Base-by-base conservation (phyloP, 2,329 filamentous ascomycete species). In the Aspergillus neotritici region DNA sequence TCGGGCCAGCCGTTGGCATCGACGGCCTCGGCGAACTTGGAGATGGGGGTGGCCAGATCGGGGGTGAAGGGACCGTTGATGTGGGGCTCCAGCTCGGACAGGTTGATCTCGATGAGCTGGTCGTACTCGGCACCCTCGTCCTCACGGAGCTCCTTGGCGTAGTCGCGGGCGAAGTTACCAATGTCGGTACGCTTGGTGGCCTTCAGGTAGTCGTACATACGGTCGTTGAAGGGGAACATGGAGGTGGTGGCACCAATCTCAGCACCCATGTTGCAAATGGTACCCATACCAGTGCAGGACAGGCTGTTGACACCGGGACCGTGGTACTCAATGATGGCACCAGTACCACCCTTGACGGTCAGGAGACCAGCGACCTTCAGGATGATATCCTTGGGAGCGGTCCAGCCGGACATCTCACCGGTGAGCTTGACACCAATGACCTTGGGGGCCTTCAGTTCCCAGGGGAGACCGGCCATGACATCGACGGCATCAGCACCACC, bases 61-160 rank as follows among this genome's bases (percentile, higher is more conserved):
- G 93, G 93, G 21, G 93, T 98, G 81, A 97, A 97, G 53, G 93
- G 93, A 55, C 93, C 93, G 77, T 98, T 98, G 76, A 98, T 89
- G 69, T 97, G 88, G 55, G 93, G 93, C 77, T 98, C 93, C 37
- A 98, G 84, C 71, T 91, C 86, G 46, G 81, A 85, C 43, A 98
- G 81, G 77, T 98, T 91, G 73, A 98, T 87, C 74, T 96, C 91
- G 62, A 97, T 88, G 56, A 96, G 71, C 73, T 97, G 80, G 70
- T 98, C 93, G 70, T 97, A 98, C 72, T 97, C 83, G 56, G 87
- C 87, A 56, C 88, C 88, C 72, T 94, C 77, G 57, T 98, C 93
- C 65, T 87, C 84, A 47, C 80, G 81, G 52, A 98, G 86, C 61
- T 94, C 88, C 60, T 87, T 77, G 57, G 87, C 85, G 68, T 96